A percentile compares a stretch with the other conserved stretches of the same genome.
Evolutionary conservation across 2,329 filamentous ascomycete genomes (phyloP).

Genomic region (Aspergillus brasiliensis): DNA sequence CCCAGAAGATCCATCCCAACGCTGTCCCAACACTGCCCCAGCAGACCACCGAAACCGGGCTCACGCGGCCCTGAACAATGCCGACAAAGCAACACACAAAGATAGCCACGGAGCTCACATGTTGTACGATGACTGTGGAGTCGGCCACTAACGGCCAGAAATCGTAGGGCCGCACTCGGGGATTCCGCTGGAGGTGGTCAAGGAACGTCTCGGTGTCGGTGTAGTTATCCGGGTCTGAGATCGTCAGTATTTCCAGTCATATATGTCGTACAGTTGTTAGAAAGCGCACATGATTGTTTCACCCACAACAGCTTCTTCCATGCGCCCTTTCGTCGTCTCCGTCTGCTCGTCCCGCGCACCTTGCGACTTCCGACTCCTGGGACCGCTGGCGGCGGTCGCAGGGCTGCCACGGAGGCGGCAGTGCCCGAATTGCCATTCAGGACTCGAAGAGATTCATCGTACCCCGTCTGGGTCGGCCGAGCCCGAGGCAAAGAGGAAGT

Average conservation of each 20-base stretch:
- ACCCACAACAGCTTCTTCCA: constrained; percentile 99
- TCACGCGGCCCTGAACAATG: constrained; percentile 85
- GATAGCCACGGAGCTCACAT: constrained; percentile 91
- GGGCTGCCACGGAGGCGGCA: constrained; percentile 42
- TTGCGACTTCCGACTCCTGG: constrained; percentile 39
- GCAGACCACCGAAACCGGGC: constrained; percentile 83
- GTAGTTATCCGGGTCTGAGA: constrained; percentile 91
- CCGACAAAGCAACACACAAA: constrained; percentile 92
- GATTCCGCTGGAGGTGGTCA: constrained; percentile 92
- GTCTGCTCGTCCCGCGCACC: constrained; percentile 62
- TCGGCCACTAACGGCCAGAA: constrained; percentile 97
- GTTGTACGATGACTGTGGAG: constrained; percentile 94
- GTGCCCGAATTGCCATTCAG: constrained; percentile 47
- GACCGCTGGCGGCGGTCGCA: constrained; percentile 44
- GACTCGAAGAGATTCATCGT: constrained; percentile 38
- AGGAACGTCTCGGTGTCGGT: constrained; percentile 96
- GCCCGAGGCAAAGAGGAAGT: constrained; percentile 62
- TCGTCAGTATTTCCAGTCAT: neutral
- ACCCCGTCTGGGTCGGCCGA: constrained; percentile 41
- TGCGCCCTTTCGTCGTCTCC: constrained; percentile 67
- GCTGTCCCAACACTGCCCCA: constrained; percentile 82
- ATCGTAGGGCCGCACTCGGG: constrained; percentile 89
- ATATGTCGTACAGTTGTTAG: neutral
- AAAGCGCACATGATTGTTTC: constrained; percentile 79
- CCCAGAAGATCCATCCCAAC: constrained; percentile 87